Percentiles rank a stretch among this genome's conserved stretches.
These are phyloP conservation scores for Arctium minus DNA, from an alignment of 129 eudicot genomes.

Conservation along the genomic window DNA sequence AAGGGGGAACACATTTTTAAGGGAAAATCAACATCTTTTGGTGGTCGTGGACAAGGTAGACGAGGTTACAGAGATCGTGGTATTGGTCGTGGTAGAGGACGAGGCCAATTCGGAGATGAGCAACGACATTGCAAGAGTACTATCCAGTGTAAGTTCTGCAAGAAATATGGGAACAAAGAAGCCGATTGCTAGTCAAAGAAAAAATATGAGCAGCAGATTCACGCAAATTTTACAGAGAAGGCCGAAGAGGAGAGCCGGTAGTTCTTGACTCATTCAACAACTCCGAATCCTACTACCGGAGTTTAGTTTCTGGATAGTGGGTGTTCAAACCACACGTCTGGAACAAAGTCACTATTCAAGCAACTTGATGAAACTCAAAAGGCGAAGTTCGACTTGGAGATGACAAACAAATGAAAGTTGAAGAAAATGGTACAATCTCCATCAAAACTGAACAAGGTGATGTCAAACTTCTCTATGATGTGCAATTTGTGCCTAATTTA, in stretches of 20 bases:
- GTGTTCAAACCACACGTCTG: too few species aligned
- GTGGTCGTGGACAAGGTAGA: slow-evolving; percentile 3
- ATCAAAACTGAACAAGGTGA: too few species aligned
- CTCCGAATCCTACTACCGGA: too few species aligned
- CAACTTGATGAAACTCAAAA: too few species aligned
- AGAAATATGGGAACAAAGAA: background rate
- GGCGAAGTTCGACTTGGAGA: too few species aligned
- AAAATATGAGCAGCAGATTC: background rate
- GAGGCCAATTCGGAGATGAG: background rate
- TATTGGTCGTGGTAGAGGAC: slow-evolving; percentile 10
- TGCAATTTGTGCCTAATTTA: too few species aligned
- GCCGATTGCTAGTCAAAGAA: background rate
- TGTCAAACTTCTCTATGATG: too few species aligned
- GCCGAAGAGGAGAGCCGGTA: background rate
- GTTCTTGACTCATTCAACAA: background rate
- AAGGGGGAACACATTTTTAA: background rate
- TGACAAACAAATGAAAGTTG: too few species aligned
- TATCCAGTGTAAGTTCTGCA: background rate
- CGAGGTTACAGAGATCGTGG: slow-evolving; percentile 11
- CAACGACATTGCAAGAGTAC: background rate
- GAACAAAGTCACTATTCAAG: too few species aligned
- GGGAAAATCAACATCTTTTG: background rate
- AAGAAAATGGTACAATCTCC: too few species aligned
- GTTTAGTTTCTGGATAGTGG: too few species aligned
- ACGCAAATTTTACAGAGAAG: background rate